Base-by-base conservation (phyloP, 176 grass and related monocot genomes). In the Coix lacrymajobi region DNA sequence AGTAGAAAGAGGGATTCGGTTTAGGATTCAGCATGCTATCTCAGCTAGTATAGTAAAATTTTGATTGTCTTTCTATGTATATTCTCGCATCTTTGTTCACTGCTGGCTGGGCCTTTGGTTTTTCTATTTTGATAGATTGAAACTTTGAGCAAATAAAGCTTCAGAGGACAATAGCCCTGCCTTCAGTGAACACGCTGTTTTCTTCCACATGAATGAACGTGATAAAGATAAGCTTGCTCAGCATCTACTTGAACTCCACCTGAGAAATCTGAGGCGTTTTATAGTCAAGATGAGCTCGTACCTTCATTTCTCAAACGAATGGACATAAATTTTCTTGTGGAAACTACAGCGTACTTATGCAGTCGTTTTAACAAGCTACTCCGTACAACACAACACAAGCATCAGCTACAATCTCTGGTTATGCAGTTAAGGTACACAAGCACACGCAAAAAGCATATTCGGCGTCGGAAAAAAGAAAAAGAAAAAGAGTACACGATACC, bases 81-180 rank as follows among this genome's bases (percentile, higher is more conserved):
- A 82, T 90, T 72, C 65, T 48, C 8, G 9, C 41, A 57, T 40
- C 41, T 62, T 49, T 16, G 64, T 77, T 71, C 41, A 32, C 66
- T 44, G 61, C 22, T 72, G 56, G 32, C 26, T 48, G 68, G 70
- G 73, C 17, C 58, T 81, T 6, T 51, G 51, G 26, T 82, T 81
- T 81, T 63, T 58, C n/a, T 1, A 32, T 57, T 64, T 54, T 63
- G 45, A 11, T 71, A 41, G 1, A 20, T 17, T 66, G 83, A 41
- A 85, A 65, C 26, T 44, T n/a, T n/a, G 66, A 36, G 74, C 67
- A 67, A 82, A 78, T 73, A 86, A 72, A 72, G 11, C 17, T 31
- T 75, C 58, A 68, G 77, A 57, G 77, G 54, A 85, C 80, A 60
- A 25, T 48, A 36, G 26, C 70, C 43, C 43, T 43, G 22, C 44